Conservation (phyloP, 2,329 filamentous ascomycete species). For the Fusarium phyllophilum region DNA sequence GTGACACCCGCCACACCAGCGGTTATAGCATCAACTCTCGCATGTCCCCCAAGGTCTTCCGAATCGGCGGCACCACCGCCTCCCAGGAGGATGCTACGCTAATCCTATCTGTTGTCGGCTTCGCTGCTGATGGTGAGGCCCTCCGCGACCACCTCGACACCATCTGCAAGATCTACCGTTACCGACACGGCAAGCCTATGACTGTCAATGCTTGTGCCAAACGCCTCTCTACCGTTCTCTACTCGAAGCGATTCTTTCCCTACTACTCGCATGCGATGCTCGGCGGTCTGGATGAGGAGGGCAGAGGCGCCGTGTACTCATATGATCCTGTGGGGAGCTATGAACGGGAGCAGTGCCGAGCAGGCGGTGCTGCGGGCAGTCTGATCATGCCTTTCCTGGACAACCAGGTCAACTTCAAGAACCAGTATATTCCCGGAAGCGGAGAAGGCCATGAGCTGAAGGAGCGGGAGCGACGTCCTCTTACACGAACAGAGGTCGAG, state of each 20-base stretch:
- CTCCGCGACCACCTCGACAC: slow-evolving; percentile 93
- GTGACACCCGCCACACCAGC: slow-evolving; percentile 93
- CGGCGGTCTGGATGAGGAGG: slow-evolving; percentile 92
- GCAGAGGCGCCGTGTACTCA: slow-evolving; percentile 92
- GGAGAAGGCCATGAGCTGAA: slow-evolving; percentile 83
- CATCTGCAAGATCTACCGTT: slow-evolving; percentile 98
- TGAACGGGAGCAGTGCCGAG: slow-evolving; percentile 95
- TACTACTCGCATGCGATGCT: slow-evolving; percentile 98
- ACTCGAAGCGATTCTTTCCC: slow-evolving; percentile 98
- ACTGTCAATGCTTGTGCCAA: slow-evolving; percentile 93
- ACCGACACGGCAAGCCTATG: slow-evolving; percentile 98
- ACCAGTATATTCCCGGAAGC: slow-evolving; percentile 91
- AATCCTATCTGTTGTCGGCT: slow-evolving; percentile 92
- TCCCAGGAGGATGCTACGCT: slow-evolving; percentile 87
- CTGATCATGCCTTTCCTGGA: slow-evolving; percentile 99
- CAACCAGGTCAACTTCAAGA: slow-evolving; percentile 99
- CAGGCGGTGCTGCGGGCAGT: slow-evolving; percentile 89
- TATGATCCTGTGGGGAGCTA: slow-evolving; percentile 99
- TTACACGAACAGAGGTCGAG: slow-evolving; percentile 80
- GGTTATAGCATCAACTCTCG: slow-evolving; percentile 99
- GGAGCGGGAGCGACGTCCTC: slow-evolving; percentile 74
- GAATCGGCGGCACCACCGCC: slow-evolving; percentile 90
- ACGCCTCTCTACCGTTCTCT: slow-evolving; percentile 92
- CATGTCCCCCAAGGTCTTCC: slow-evolving; percentile 95
- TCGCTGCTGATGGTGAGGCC: slow-evolving; percentile 92